Base-by-base conservation (phyloP, 1,284 basidiomycete species). In the Mixia osmundae region DNA sequence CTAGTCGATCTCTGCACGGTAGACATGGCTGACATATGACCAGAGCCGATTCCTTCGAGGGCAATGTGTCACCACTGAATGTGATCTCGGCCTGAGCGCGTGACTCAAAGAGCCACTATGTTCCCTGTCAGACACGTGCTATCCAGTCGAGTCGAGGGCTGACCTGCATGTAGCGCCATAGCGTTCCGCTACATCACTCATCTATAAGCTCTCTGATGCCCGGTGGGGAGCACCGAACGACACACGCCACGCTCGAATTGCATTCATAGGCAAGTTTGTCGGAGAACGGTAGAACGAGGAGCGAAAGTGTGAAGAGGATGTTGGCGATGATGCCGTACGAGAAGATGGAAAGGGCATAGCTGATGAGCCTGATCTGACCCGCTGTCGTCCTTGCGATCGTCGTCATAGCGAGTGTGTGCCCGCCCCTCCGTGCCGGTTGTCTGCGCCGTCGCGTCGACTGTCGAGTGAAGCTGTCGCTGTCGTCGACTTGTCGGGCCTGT, bases 151-250 rank as follows among this genome's bases (percentile, higher is more conserved):
- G n/a, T n/a, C n/a, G n/a, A n/a, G n/a, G n/a, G n/a, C n/a, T n/a
- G n/a, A n/a, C n/a, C n/a, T 34, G 33, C 33, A 34, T 34, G 12
- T 10, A 25, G 12, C 5, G n/a, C 33, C 33, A 34, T 7, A 34
- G 24, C 33, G n/a, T 8, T 25, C 10, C 24, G 14, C 31, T 19
- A 21, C 7, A n/a, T n/a, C 31, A 33, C 5, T 14, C 31, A 9
- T 18, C 7, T 9, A 8, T n/a, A 11, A 5, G 5, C 12, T 15
- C 14, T 11, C 31, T 20, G 5, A 33, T 11, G 5, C 12, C 9
- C 20, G 20, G 9, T 8, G 10, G 19, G 20, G 14, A 33, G 14
- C 14, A 14, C 16, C 8, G 14, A 19, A 33, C 31, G 31, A n/a
- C n/a, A n/a, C 8, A 33, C 31, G 33, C 23, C 12, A 34, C 33